Base-by-base conservation (phyloP, 2,329 filamentous ascomycete species). In the Fusarium phyllophilum region DNA sequence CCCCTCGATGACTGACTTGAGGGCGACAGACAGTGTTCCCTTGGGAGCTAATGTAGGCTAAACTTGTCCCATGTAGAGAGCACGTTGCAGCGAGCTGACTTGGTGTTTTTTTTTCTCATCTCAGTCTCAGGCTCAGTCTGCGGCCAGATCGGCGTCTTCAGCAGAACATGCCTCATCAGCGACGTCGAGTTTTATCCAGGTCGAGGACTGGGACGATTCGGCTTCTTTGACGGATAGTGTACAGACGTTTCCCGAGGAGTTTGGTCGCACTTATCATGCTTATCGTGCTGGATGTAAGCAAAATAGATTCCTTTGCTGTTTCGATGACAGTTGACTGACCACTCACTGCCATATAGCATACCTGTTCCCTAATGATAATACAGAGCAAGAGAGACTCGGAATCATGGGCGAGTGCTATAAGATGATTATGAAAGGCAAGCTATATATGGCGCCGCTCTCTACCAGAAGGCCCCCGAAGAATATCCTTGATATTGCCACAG, bases 261-360 rank as follows among this genome's bases (percentile, higher is more conserved):
- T 83, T 72, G 84, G 84, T 4, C 81, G 84, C 33, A 86, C 84
- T 2, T 86, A 85, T 74, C 84, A 85, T 73, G 83, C 84, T 3
- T 86, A 85, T 65, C 80, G 81, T 57, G 83, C 84, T 39, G 84
- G 84, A 33, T 85, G 84, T 86, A 78, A 68, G 84, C 81, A 33
- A 24, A 14, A 10, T 26, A 8, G 18, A 11, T 15, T 29, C n/a
- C 15, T 29, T 29, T 22, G 12, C 41, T 24, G 8, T 52, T 26
- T 13, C 8, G n/a, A n/a, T n/a, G n/a, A n/a, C n/a, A n/a, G n/a
- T 31, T 34, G 33, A 31, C 51, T 58, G 36, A 61, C 34, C 29
- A n/a, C 18, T 18, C n/a, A 26, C 33, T 20, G 10, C 13, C 22
- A 31, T 31, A 8, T 42, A 86, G 84, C 85, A 17, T 86, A 85